Evolutionary conservation across 2,329 filamentous ascomycete species (phyloP).

Genomic region (Clarireedia hainanense): DNA sequence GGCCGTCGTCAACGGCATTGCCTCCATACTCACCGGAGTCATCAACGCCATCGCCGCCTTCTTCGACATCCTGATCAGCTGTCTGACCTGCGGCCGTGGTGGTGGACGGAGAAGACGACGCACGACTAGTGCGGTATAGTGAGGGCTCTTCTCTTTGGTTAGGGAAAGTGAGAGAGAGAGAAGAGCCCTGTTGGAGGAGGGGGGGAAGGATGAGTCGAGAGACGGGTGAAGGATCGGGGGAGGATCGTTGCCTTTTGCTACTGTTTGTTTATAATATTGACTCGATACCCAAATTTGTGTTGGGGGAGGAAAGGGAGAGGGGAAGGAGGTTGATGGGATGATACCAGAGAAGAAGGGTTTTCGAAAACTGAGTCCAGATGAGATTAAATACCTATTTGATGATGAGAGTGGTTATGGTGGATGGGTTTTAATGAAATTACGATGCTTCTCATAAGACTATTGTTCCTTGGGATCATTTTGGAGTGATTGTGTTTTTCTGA

Average conservation of each 20-base stretch:
- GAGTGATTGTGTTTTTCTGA: no score
- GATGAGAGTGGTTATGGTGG: not conserved
- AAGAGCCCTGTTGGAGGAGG: not conserved
- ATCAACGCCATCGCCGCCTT: slow-evolving; percentile 27
- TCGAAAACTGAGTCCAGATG: not conserved
- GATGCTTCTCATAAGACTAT: not conserved
- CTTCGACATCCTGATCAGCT: slow-evolving; percentile 32
- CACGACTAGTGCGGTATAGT: slow-evolving; percentile 20
- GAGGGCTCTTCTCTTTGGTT: not conserved
- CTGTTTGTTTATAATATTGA: not conserved
- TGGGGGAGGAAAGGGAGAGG: not conserved
- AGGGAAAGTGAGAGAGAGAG: not conserved
- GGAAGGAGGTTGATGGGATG: not conserved
- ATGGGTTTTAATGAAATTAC: not conserved
- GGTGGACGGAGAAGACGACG: slow-evolving; percentile 21
- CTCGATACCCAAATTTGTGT: not conserved
- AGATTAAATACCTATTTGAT: not conserved
- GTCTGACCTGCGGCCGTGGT: slow-evolving; percentile 30
- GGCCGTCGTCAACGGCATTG: slow-evolving; percentile 48
- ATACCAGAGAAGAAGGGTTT: not conserved
- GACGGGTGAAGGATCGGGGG: not conserved
- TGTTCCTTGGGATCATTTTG: not conserved
- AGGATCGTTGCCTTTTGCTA: not conserved
- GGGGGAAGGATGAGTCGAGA: not conserved
- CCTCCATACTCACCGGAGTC: slow-evolving; percentile 27